Evolutionary conservation across 2,329 filamentous ascomycete species (phyloP), one percentile per base, ranked within the genome.

Genomic region (Botrytis tulipae): DNA sequence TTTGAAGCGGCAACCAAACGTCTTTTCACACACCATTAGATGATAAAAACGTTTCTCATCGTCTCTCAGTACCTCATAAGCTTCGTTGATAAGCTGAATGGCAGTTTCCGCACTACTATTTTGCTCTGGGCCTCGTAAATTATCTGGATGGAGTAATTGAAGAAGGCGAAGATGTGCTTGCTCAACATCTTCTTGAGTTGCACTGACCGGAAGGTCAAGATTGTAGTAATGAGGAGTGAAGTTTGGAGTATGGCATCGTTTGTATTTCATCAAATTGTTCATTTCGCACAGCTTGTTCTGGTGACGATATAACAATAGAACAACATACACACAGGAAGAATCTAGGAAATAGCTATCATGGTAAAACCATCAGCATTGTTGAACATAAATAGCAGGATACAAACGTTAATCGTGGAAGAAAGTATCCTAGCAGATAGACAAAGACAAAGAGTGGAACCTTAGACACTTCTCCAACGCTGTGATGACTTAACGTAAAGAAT

Each of bases 161-260:
- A 20, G 6, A 10, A 73, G 54, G 12, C 40, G 63, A 18, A 18
- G 32, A 42, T 73, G 40, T 48, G 71, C 40, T 25, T 60, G 22
- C 25, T 51, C 40, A 18, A 73, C 35, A 6, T 73, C 22, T 18
- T 29, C 18, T 32, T 16, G 25, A 8, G 54, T 60, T 16, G 71
- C 71, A 61, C 61, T 25, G 12, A 32, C 25, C 8, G 63, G 71
- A 42, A 73, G 16, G 22, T 60, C 42, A 37, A 73, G 71, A 37
- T 73, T 73, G 51, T 68, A 72, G 42, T 72, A 68, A 44, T 72
- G 70, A n/a, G 62, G 48, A 12, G 18, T 68, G 18, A 44, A 44
- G 8, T 32, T 29, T 12, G 65, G 65, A 54, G 35, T 68, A 18
- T 3, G 18, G n/a, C 51, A 69, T 44, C 1, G 6, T 18, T 32